phyloP scores from a whole-genome alignment of 164 flowering plant species.

The Cinnamomum micranthum region DNA sequence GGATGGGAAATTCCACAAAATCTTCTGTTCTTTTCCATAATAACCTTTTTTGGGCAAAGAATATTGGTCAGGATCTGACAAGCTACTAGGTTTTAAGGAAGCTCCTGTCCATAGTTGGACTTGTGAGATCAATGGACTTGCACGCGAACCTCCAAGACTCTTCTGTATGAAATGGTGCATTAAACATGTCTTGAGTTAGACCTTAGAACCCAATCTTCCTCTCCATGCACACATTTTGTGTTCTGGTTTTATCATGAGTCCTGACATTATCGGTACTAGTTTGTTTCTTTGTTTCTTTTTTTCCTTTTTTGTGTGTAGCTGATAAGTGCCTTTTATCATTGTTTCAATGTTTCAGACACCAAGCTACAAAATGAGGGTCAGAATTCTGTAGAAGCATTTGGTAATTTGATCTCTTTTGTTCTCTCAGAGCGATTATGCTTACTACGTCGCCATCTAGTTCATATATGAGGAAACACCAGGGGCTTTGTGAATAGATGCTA shows the following conservation, averaged over 20 bases:
- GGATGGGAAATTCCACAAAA: too few species aligned
- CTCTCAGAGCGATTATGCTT: background rate
- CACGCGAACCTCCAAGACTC: background rate
- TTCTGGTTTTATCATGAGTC: background rate
- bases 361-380: constrained; percentile 58
- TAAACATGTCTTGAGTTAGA: too few species aligned
- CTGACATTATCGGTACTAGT: background rate
- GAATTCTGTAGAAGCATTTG: constrained; percentile 47
- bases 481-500: background rate
- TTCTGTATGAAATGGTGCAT: background rate
- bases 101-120: background rate
- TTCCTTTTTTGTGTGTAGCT: background rate
- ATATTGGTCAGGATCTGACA: too few species aligned
- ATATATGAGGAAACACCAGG: background rate
- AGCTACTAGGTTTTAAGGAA: background rate
- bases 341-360: background rate
- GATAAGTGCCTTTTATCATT: background rate
- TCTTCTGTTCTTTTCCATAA: too few species aligned
- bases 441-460: background rate
- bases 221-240: background rate
- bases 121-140: background rate
- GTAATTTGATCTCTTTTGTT: constrained; percentile 34
- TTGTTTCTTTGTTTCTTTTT: too few species aligned
- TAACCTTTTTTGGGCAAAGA: too few species aligned
- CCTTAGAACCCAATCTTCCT: too few species aligned